These are phyloP conservation scores for Aspergillus sp. DNA, from an alignment of 2,329 filamentous ascomycete genomes.

Conservation along the genomic window DNA sequence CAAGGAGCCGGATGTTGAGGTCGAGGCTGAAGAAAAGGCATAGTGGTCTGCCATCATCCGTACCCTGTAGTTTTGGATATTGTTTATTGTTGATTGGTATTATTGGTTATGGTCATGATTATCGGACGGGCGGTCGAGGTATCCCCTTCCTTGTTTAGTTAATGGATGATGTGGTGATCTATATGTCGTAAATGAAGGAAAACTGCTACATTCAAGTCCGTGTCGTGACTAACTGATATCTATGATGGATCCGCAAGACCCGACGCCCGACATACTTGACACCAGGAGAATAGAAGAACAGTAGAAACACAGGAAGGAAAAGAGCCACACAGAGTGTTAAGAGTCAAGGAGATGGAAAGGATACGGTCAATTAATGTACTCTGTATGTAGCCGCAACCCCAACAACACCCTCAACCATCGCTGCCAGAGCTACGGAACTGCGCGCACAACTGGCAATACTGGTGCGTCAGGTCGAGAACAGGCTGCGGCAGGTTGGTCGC, in stretches of 20 bases:
- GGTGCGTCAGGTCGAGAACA: slow-evolving; percentile 90
- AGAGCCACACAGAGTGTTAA: neutral
- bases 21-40: slow-evolving; percentile 26
- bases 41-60: neutral
- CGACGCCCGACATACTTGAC: neutral
- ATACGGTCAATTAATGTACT: neutral
- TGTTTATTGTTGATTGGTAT: too few species aligned
- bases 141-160: too few species aligned
- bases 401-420: slow-evolving; percentile 63
- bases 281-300: slow-evolving; percentile 7
- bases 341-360: neutral
- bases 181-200: neutral
- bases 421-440: slow-evolving; percentile 93
- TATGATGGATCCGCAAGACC: neutral
- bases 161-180: too few species aligned
- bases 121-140: too few species aligned
- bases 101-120: too few species aligned
- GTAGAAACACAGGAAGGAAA: slow-evolving; percentile 1
- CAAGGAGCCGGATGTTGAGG: slow-evolving; percentile 35
- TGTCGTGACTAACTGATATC: neutral
- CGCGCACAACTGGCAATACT: slow-evolving; percentile 91
- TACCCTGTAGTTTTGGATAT: too few species aligned
- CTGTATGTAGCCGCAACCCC: neutral
- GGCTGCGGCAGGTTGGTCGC: slow-evolving; percentile 90
- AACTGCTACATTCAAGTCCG: neutral